phyloP scores from a whole-genome alignment of 345 rosid species.

The Eucalyptus curtisii region DNA sequence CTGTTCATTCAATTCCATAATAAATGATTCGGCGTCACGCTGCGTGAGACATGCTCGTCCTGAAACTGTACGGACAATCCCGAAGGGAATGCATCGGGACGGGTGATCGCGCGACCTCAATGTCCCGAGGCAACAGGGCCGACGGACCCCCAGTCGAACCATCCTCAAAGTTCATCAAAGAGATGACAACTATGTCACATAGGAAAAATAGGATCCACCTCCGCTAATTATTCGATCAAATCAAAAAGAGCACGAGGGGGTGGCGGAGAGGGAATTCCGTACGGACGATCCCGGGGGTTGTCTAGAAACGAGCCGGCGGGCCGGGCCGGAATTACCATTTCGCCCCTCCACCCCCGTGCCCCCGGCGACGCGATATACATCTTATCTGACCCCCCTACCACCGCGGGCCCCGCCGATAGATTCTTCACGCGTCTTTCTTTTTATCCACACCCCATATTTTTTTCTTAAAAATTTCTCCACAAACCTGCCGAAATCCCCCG shows the following conservation, averaged over 20 bases:
- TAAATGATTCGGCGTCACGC: rapidly evolving
- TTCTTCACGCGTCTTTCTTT: background rate
- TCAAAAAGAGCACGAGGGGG: too few species aligned
- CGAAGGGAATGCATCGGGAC: background rate
- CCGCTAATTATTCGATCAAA: background rate
- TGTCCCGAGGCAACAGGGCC: background rate
- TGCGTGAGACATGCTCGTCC: background rate
- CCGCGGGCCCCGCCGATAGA: background rate
- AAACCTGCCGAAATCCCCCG: background rate
- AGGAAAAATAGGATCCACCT: background rate
- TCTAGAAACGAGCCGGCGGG: background rate
- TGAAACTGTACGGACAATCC: background rate
- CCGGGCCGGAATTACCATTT: background rate
- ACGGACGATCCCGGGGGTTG: background rate
- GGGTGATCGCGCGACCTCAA: background rate
- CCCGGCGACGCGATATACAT: background rate
- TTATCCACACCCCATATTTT: background rate
- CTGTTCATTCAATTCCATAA: background rate
- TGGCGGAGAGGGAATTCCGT: background rate
- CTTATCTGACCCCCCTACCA: background rate
- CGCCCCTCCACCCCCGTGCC: background rate
- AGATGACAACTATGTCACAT: too few species aligned
- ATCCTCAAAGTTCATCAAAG: too few species aligned
- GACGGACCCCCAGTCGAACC: background rate
- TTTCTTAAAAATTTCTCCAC: background rate